A percentile compares a stretch with the other conserved stretches of the same genome.
phyloP scores from a whole-genome alignment of 148 eudicot genomes.

The Amaranthus hypochondriacus region DNA sequence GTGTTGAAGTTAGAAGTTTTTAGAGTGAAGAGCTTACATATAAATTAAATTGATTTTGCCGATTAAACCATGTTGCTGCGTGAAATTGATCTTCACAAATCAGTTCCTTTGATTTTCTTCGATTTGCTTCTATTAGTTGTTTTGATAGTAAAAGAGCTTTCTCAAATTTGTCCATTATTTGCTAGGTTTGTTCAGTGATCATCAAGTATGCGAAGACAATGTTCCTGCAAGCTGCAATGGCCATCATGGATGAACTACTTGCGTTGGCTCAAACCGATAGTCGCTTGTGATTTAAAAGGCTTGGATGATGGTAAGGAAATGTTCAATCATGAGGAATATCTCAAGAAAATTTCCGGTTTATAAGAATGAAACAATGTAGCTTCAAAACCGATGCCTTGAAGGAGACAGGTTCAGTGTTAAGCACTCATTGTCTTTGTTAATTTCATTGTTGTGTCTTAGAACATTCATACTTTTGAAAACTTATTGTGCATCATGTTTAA shows the following conservation, averaged over 20 bases:
- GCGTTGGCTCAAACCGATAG: constrained; percentile 51
- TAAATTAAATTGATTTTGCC: too few relatives aligned
- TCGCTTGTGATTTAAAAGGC: constrained; percentile 56
- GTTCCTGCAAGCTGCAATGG: constrained; percentile 52
- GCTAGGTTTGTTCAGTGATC: too few relatives aligned
- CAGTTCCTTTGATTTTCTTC: too few relatives aligned
- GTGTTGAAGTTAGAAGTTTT: too few relatives aligned
- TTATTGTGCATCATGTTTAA: background rate
- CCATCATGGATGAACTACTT: constrained; percentile 68
- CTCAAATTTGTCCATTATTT: too few relatives aligned
- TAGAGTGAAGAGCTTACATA: too few relatives aligned
- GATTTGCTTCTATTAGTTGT: too few relatives aligned
- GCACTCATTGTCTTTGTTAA: constrained; percentile 19
- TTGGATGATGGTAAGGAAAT: constrained; percentile 45
- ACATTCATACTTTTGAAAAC: background rate
- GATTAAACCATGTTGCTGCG: too few relatives aligned
- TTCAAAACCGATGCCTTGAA: constrained; percentile 62
- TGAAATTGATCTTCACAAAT: too few relatives aligned
- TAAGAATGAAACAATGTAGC: constrained; percentile 36
- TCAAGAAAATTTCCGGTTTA: constrained; percentile 41
- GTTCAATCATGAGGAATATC: constrained; percentile 58
- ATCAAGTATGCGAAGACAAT: constrained; percentile 41
- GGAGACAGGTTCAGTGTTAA: constrained; percentile 45
- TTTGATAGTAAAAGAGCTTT: too few relatives aligned
- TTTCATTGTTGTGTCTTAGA: too few relatives aligned